phyloP scores from a whole-genome alignment of 1,284 basidiomycete genomes.

The Ceratobasidium sp. region DNA sequence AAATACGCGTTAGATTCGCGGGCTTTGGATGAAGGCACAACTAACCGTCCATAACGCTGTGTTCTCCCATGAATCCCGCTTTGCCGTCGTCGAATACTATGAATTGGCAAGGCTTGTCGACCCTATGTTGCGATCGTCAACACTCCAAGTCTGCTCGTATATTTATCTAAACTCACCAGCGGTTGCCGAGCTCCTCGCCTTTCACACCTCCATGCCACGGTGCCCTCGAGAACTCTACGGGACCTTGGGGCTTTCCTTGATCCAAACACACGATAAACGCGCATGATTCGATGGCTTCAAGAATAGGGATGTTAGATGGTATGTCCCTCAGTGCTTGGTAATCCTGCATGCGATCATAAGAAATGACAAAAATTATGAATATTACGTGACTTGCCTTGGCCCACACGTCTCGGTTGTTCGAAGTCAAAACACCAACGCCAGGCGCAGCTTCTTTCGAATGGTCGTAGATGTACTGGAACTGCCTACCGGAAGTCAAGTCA shows the following conservation, averaged over 20 bases:
- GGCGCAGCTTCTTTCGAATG: conserved; percentile 67
- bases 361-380: neutral
- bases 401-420: conserved; percentile 84
- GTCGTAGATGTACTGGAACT: conserved; percentile 76
- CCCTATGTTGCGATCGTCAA: conserved; percentile 47
- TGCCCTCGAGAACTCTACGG: conserved; percentile 65
- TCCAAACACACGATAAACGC: conserved; percentile 86
- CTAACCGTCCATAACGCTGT: conserved; percentile 83
- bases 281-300: conserved; percentile 78
- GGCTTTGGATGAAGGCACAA: too few relatives aligned
- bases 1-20: conserved; percentile 9
- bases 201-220: conserved; percentile 75
- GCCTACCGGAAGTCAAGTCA: conserved; percentile 53
- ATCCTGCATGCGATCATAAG: too few relatives aligned
- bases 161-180: conserved; percentile 58
- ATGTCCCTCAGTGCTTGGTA: conserved; percentile 60
- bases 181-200: conserved; percentile 59
- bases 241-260: conserved; percentile 58
- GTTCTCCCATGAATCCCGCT: conserved; percentile 89
- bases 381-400: conserved; percentile 61
- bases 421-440: conserved; percentile 77
- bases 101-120: conserved; percentile 85
- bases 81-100: conserved; percentile 79
- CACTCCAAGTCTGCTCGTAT: neutral
- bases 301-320: conserved; percentile 64